A percentile compares a stretch with the other conserved stretches of the same genome.
phyloP scores from a whole-genome alignment of 371 early-diverging fungal genomes.

The Blakeslea trispora region DNA sequence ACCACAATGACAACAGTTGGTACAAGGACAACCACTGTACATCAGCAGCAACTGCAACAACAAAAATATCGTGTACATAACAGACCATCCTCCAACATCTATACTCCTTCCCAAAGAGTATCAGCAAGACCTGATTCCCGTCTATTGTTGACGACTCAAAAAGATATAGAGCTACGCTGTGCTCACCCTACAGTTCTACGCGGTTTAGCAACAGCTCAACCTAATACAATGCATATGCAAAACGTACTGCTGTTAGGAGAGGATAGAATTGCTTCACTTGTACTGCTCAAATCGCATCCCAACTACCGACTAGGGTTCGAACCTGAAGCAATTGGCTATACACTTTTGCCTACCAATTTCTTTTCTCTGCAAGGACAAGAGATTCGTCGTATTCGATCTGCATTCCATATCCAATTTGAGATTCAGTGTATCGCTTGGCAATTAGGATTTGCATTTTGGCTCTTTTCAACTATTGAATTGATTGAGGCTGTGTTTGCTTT shows the following conservation, averaged over 20 bases:
- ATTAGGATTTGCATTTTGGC: constrained; percentile 41
- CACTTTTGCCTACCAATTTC: constrained; percentile 40
- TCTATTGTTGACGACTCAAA: constrained; percentile 30
- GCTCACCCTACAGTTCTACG: constrained; percentile 52
- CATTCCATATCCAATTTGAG: constrained; percentile 46
- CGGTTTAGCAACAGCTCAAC: constrained; percentile 34
- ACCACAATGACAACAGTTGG: constrained; percentile 9
- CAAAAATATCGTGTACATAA: background rate
- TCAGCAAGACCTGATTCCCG: constrained; percentile 29
- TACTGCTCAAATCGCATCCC: constrained; percentile 46
- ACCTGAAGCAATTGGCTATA: constrained; percentile 50
- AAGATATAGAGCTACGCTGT: constrained; percentile 39
- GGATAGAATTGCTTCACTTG: constrained; percentile 41
- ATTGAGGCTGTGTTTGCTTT: constrained; percentile 42
- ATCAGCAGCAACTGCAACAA: background rate
- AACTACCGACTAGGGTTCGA: constrained; percentile 48
- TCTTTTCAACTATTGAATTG: constrained; percentile 40
- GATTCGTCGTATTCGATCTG: constrained; percentile 35
- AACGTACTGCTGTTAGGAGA: constrained; percentile 49
- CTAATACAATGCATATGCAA: constrained; percentile 48
- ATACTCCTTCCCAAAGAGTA: background rate
- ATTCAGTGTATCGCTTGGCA: constrained; percentile 40
- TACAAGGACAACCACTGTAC: background rate
- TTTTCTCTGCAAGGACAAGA: constrained; percentile 41
- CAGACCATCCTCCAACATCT: background rate